These are phyloP conservation scores for Cladosporium oxysporum DNA, from an alignment of 2,329 filamentous ascomycete species.

Conservation along the genomic window DNA sequence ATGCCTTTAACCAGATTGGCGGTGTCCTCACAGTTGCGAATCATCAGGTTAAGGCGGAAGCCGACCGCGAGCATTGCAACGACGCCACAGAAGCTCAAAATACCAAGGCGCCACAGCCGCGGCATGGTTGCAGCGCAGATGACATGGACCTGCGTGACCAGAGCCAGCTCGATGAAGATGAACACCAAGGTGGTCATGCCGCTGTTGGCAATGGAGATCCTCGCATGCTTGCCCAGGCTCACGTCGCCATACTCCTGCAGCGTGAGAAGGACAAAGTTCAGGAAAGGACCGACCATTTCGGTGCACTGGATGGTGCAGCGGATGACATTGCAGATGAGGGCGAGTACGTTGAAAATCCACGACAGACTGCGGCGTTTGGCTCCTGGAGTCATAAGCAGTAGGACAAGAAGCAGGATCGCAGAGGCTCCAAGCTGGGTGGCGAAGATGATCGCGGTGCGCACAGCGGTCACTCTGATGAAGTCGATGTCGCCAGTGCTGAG, in stretches of 20 bases:
- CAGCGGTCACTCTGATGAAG: conserved; percentile 48
- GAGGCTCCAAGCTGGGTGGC: conserved; percentile 70
- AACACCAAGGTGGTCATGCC: conserved; percentile 57
- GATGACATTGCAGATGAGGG: conserved; percentile 61
- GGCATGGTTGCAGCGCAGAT: conserved; percentile 55
- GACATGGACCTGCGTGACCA: conserved; percentile 65
- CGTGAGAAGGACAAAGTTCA: conserved; percentile 52
- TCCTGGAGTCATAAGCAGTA: conserved; percentile 66
- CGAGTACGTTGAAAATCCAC: conserved; percentile 65
- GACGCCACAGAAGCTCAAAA: conserved; percentile 51
- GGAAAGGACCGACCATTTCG: conserved; percentile 63
- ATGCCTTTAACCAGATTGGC: neutral
- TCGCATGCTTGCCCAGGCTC: conserved; percentile 21
- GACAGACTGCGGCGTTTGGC: conserved; percentile 65
- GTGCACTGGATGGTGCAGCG: conserved; percentile 60
- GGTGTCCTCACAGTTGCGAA: conserved; percentile 46
- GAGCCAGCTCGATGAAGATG: conserved; percentile 57
- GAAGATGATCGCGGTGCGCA: conserved; percentile 60
- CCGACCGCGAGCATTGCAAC: conserved; percentile 55
- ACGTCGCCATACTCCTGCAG: conserved; percentile 23
- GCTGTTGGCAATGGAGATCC: conserved; percentile 48
- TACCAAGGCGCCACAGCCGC: conserved; percentile 44
- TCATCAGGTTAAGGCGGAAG: conserved; percentile 55
- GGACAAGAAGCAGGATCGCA: conserved; percentile 63
- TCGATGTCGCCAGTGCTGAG: conserved; percentile 49